Base-by-base conservation (phyloP, 352 stramenopile species). In the Blastocystis sp. region DNA sequence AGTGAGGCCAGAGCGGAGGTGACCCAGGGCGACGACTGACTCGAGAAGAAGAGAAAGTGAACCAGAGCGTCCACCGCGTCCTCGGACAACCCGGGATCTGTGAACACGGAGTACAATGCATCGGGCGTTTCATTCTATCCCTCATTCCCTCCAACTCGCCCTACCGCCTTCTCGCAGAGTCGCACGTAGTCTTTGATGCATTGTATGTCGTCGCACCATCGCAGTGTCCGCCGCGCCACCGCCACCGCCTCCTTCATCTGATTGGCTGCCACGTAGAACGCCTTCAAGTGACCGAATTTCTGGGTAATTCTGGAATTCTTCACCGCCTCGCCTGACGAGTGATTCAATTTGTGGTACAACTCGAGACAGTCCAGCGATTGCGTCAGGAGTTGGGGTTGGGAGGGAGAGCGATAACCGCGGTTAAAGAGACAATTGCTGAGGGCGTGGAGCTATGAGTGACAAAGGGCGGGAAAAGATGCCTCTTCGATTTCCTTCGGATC, bases 341-440 rank as follows among this genome's bases (percentile, higher is more conserved):
- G 19, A 10, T 74, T n/a, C 12, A 74, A 41, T 45, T 12, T 33
- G n/a, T 26, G 3, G 45, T 45, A 33, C 13, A 9, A 26, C 45
- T 74, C 63, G 13, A 74, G 35, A 74, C 24, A 41, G 35, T 16
- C 6, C 29, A 74, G 13, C 9, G 63, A 74, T 16, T 26, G 31
- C 37, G 39, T 31, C 19, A 74, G 31, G 45, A 74, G 63, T 50
- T 24, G 63, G 31, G 31, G 1, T 9, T 74, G 31, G 29, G 29
- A 9, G 29, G 29, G 63, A 9, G 19, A 12, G 19, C n/a, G 24
- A 50, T 74, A 37, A 41, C 63, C 37, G 29, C 26, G 26, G 35
- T 74, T 74, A 41, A 74, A 74, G n/a, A 74, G 63, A 41, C n/a
- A 24, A 41, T 74, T 39, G 39, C 63, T 74, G 29, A 74, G 63